Conservation (phyloP, 371 early-diverging fungal genomes). For the Dinochytrium kinnereticum region DNA sequence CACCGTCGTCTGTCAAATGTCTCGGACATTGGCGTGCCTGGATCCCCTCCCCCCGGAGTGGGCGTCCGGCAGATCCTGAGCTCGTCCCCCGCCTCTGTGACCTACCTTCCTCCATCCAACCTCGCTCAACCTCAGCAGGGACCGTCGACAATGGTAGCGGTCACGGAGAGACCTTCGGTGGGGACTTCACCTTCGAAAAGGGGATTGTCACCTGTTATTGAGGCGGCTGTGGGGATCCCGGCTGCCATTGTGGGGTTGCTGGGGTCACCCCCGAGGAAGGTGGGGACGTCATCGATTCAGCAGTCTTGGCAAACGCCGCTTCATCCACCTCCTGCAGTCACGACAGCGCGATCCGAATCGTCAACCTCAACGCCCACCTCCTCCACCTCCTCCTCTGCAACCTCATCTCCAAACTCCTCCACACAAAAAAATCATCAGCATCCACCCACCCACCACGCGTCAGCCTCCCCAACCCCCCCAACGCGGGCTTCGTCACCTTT, state of each 20-base stretch:
- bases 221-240: background rate
- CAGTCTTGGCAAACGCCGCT: no score
- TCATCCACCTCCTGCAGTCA: no score
- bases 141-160: background rate
- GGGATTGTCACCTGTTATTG: background rate
- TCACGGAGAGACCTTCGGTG: background rate
- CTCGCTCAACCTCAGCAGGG: background rate
- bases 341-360: background rate
- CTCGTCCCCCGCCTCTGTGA: constrained; percentile 6
- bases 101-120: background rate
- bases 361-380: background rate
- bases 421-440: no score
- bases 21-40: background rate
- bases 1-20: background rate
- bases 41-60: constrained; percentile 9
- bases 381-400: background rate
- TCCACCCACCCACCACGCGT: no score
- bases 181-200: background rate
- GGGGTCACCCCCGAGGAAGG: constrained; percentile 1
- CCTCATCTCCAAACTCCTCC: background rate
- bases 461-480: background rate
- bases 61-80: background rate
- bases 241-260: background rate
- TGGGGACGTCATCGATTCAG: no score
- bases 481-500: no score